Conservation (phyloP, 371 early-diverging fungal genomes). For the Mucor racemosus region DNA sequence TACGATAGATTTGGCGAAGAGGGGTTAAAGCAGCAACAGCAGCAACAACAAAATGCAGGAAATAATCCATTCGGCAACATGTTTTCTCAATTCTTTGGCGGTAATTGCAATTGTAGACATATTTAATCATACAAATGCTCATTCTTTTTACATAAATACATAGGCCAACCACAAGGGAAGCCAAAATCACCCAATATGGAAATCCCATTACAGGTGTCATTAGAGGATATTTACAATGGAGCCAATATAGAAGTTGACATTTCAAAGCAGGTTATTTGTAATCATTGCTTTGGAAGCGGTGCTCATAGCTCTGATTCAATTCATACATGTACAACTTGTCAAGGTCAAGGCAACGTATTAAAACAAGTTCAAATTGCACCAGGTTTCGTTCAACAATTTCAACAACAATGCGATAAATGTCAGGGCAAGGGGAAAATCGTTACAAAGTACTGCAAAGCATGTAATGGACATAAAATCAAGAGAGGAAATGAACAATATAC, state of each 20-base stretch:
- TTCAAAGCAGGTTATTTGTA: conserved; percentile 90
- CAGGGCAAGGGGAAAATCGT: conserved; percentile 90
- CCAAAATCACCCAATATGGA: conserved; percentile 78
- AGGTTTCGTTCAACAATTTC: conserved; percentile 93
- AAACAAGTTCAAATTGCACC: conserved; percentile 87
- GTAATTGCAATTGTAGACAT: conserved; percentile 26
- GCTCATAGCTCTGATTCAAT: conserved; percentile 86
- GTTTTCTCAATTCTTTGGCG: conserved; percentile 90
- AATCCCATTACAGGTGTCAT: conserved; percentile 76
- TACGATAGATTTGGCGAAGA: conserved; percentile 90
- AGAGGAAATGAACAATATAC: conserved; percentile 84
- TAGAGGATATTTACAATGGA: conserved; percentile 91
- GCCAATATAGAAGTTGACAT: conserved; percentile 85
- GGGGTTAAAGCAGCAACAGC: conserved; percentile 85
- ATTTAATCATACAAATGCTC: neutral
- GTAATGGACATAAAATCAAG: conserved; percentile 84
- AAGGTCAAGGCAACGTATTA: conserved; percentile 83
- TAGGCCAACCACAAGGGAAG: conserved; percentile 52
- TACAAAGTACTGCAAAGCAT: conserved; percentile 76
- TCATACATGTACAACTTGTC: conserved; percentile 77
- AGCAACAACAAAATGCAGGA: conserved; percentile 59
- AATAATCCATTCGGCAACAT: conserved; percentile 89
- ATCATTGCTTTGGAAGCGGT: conserved; percentile 93
- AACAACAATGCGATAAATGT: conserved; percentile 89
- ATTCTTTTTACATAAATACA: neutral